Conservation (phyloP, 2,329 filamentous ascomycete genomes). For the Falciphora oryzae region DNA sequence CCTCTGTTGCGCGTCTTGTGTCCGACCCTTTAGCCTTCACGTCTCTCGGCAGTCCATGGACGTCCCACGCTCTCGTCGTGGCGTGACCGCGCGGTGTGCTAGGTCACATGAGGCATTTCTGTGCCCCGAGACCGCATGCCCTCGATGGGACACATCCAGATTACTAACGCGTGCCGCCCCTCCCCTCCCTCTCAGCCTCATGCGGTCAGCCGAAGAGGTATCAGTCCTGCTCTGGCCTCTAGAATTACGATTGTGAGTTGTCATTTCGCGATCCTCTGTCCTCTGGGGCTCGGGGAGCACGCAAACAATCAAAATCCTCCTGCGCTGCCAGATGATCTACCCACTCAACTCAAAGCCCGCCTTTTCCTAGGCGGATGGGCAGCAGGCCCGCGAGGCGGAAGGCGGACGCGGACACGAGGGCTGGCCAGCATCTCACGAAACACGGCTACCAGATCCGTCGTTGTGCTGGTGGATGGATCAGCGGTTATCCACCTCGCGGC, state of each 20-base stretch:
- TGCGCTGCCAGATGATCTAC: background rate
- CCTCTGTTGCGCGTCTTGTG: background rate
- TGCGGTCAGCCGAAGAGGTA: background rate
- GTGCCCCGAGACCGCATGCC: background rate
- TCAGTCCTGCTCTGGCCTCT: background rate
- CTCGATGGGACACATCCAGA: background rate
- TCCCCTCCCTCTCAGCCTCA: background rate
- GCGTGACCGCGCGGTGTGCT: background rate
- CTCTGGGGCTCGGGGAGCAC: background rate
- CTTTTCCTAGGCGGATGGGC: background rate
- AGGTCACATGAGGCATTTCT: background rate
- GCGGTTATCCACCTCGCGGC: no score
- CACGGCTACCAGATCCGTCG: background rate
- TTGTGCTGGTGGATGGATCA: background rate
- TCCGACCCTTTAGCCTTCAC: background rate
- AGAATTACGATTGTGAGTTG: background rate
- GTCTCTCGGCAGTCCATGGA: background rate
- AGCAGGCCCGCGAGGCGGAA: background rate
- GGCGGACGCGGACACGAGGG: no score
- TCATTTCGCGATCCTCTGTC: background rate
- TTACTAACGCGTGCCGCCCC: background rate
- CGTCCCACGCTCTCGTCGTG: background rate
- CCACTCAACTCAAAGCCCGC: background rate
- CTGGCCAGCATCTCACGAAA: no score
- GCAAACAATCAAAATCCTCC: background rate